phyloP scores from a whole-genome alignment of 768 basidiomycete genomes.

The Amanita inopinata region DNA sequence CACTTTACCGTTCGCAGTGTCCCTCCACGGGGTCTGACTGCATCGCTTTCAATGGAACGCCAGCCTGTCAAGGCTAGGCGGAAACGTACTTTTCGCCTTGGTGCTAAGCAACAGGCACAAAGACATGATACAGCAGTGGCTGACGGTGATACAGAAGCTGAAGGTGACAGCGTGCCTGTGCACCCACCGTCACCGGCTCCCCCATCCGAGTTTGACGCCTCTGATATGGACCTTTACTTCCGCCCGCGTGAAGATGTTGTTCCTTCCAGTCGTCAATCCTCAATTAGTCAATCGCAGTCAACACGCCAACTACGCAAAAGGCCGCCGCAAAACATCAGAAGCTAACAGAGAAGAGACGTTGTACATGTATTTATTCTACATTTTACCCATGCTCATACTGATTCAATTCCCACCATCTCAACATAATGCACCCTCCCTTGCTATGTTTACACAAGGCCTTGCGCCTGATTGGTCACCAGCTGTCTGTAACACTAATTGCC shows the following conservation, averaged over 20 bases:
- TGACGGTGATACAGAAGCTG: background rate
- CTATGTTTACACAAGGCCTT: too few species aligned
- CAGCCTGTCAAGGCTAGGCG: constrained; percentile 64
- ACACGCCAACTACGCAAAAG: background rate
- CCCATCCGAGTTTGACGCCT: constrained; percentile 13
- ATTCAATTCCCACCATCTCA: too few species aligned
- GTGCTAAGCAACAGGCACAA: constrained; percentile 10
- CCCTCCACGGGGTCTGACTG: constrained; percentile 43
- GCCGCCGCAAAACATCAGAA: background rate
- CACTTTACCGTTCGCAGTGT: constrained; percentile 91
- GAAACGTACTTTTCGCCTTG: constrained; percentile 63
- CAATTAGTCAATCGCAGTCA: background rate
- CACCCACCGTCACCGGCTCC: constrained; percentile 12
- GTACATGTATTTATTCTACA: constrained; percentile 1
- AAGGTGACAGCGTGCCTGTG: constrained; percentile 10
- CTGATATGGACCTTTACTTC: constrained; percentile 71
- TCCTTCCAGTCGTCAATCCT: background rate
- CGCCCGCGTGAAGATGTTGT: constrained; percentile 22
- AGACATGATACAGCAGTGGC: constrained; percentile 12
- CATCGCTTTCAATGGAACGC: constrained; percentile 28
- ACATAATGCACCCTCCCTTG: too few species aligned
- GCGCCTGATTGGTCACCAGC: too few species aligned
- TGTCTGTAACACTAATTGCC: background rate
- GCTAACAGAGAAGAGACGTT: background rate
- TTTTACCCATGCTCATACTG: background rate